Percentiles rank a stretch among this genome's conserved stretches.
Conservation (phyloP, 2,329 filamentous ascomycete genomes). For the Juglanconis sp. region DNA sequence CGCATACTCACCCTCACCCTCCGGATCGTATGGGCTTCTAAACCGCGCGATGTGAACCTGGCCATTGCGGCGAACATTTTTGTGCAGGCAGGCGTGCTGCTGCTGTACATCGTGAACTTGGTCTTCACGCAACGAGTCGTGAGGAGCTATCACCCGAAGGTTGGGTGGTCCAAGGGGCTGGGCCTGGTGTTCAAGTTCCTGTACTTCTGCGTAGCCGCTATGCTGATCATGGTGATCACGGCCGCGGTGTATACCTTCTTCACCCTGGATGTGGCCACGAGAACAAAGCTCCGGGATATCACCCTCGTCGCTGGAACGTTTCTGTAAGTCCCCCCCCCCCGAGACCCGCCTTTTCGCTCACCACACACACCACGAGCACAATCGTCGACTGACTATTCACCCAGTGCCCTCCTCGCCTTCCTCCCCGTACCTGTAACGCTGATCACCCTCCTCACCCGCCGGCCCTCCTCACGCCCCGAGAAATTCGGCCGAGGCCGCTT, state of each 20-base stretch:
- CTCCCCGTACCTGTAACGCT: slow-evolving; percentile 59
- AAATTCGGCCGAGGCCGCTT: slow-evolving; percentile 67
- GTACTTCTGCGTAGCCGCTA: slow-evolving; percentile 54
- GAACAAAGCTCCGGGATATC: slow-evolving; percentile 55
- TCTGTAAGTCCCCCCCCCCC: slow-evolving; percentile 62
- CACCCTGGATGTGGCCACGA: slow-evolving; percentile 52
- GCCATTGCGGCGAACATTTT: slow-evolving; percentile 65
- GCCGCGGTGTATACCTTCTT: slow-evolving; percentile 64
- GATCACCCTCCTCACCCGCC: slow-evolving; percentile 40
- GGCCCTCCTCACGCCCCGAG: slow-evolving; percentile 37
- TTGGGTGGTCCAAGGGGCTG: slow-evolving; percentile 64
- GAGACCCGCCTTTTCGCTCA: slow-evolving; percentile 49
- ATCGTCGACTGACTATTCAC: not conserved
- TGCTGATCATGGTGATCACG: slow-evolving; percentile 64
- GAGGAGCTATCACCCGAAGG: slow-evolving; percentile 64
- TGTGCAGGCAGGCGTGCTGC: slow-evolving; percentile 68
- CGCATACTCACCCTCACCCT: slow-evolving; percentile 49
- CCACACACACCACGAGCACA: slow-evolving; percentile 44
- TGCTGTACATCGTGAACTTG: slow-evolving; percentile 76
- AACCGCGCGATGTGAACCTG: slow-evolving; percentile 37
- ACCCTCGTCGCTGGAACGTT: slow-evolving; percentile 61
- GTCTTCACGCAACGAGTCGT: slow-evolving; percentile 74
- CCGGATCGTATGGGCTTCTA: slow-evolving; percentile 51
- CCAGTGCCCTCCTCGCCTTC: slow-evolving; percentile 56
- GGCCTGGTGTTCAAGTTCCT: slow-evolving; percentile 53